Conservation (phyloP, 345 rosid genomes). For the Streptanthus diversifolius region DNA sequence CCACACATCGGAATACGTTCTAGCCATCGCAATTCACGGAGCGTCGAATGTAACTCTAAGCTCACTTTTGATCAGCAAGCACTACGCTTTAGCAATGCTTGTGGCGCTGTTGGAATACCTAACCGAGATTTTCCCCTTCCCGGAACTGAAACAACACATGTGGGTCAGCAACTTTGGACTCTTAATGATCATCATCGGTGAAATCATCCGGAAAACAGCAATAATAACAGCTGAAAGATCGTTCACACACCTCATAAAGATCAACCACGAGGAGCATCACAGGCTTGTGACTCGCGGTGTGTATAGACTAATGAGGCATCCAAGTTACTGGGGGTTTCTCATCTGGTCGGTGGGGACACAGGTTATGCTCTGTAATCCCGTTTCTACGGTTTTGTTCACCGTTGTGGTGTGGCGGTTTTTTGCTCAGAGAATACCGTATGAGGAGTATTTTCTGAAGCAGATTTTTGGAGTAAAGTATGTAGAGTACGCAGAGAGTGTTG, state of each 20-base stretch:
- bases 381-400: slow-evolving; percentile 43
- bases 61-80: slow-evolving; percentile 56
- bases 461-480: slow-evolving; percentile 48
- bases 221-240: slow-evolving; percentile 58
- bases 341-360: slow-evolving; percentile 66
- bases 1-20: slow-evolving; percentile 54
- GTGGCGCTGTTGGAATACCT: slow-evolving; percentile 47
- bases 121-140: slow-evolving; percentile 43
- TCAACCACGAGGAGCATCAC: slow-evolving; percentile 52
- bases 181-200: slow-evolving; percentile 43
- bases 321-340: slow-evolving; percentile 62
- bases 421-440: slow-evolving; percentile 48
- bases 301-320: slow-evolving; percentile 57
- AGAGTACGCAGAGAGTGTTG: slow-evolving; percentile 44
- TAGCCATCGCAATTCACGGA: slow-evolving; percentile 50
- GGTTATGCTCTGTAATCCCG: slow-evolving; percentile 63
- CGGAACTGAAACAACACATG: slow-evolving; percentile 47
- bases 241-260: slow-evolving; percentile 61
- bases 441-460: slow-evolving; percentile 54
- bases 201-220: slow-evolving; percentile 49
- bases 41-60: slow-evolving; percentile 42
- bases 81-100: slow-evolving; percentile 50
- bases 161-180: slow-evolving; percentile 62
- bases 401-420: slow-evolving; percentile 57
- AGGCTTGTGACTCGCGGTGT: slow-evolving; percentile 52